phyloP scores from a whole-genome alignment of 306 rosid species.

The Medicago lupulina region DNA sequence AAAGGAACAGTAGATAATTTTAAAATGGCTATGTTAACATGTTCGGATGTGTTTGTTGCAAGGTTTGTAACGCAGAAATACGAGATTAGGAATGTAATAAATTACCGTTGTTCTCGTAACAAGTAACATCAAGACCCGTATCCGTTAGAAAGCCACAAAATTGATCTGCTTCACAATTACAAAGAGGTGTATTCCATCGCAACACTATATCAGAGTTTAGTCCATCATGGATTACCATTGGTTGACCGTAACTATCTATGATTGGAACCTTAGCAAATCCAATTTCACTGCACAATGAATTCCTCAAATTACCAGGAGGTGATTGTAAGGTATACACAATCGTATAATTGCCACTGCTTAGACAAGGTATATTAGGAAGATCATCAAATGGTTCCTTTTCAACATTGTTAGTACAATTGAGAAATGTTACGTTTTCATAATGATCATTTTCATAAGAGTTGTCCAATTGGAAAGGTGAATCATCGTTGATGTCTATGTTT shows the following conservation, averaged over 20 bases:
- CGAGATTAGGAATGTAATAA: conserved; percentile 1
- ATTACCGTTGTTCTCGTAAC: not conserved
- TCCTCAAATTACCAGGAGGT: not conserved
- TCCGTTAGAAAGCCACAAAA: conserved; percentile 5
- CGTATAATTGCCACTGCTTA: not conserved
- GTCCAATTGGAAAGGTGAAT: conserved; percentile 14
- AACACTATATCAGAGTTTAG: conserved; percentile 13
- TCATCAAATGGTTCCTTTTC: not conserved
- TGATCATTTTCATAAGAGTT: too few species aligned
- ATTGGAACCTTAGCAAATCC: conserved; percentile 20
- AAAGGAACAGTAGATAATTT: too few species aligned
- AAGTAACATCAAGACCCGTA: conserved; percentile 9
- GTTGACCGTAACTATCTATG: not conserved
- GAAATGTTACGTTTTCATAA: not conserved
- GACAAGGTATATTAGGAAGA: not conserved
- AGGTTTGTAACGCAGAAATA: too few species aligned
- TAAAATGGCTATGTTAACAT: too few species aligned
- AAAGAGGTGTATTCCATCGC: conserved; percentile 9
- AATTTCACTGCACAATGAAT: not conserved
- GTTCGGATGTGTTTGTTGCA: too few species aligned
- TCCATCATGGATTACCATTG: not conserved
- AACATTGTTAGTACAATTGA: conserved; percentile 23
- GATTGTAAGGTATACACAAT: not conserved
- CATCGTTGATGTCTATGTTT: not conserved
- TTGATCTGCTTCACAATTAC: conserved; percentile 37